Base-by-base conservation (phyloP, 305 asterid genomes). In the Lippia alba region DNA sequence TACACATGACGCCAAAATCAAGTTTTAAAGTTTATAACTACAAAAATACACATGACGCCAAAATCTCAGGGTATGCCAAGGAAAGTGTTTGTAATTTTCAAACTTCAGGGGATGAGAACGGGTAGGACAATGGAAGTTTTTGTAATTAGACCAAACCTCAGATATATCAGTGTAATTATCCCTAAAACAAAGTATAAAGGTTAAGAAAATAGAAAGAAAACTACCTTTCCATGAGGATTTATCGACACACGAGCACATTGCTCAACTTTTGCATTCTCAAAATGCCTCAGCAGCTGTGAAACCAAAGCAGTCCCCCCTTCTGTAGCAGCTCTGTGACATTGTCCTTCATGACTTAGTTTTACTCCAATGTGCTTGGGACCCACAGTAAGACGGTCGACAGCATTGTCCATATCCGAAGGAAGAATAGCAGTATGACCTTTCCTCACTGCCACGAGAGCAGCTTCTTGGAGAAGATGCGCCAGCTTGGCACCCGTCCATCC, bases 381-480 rank as follows among this genome's bases (percentile, higher is more conserved):
- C 54, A 94, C 91, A 14, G 97, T 92, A 33, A 94, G 96, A 67
- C 98, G 88, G 73, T 88, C 97, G 46, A 89, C 96, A 12, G 98
- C 99, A 76, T 90, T 92, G 75, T 92, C 97, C 86, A 95, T 76
- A 80, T 95, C 99, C 5, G 94, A 72, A 30, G 83, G 84, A 78
- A 92, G 81, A 76, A 95, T 90, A 53, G 94, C 86, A 70, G 79
- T 19, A 64, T 92, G 99, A 34, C 89, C 83, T 82, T 80, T 94
- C 81, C 99, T 86, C 59, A 92, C 99, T 36, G 99, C 99, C 67
- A 94, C 96, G 61, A 92, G 92, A 82, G 99, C 99, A 54, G 97
- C 96, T 86, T 90, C 99, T 76, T 92, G 97, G 78, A 94, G 97
- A 73, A 94, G 97, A 66, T 92, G 99, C 39, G 99, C 99, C 82